Evolutionary conservation across 345 rosid species (phyloP).

Genomic region (Brassica napus): DNA sequence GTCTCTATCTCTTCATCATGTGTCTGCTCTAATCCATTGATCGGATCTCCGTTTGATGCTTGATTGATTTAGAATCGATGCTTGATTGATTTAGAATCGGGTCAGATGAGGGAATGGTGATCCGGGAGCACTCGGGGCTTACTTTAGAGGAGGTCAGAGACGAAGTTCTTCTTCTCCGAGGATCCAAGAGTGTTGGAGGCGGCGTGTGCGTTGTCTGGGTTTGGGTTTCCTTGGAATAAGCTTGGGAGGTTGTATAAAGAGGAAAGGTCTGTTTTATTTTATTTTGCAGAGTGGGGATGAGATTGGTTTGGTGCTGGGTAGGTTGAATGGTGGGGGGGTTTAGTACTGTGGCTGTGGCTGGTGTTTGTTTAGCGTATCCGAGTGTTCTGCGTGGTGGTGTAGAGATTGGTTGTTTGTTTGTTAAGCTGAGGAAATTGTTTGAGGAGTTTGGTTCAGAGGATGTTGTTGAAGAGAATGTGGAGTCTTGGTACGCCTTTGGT

Average conservation of each 20-base stretch:
- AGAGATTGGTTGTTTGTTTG: slow-evolving; percentile 43
- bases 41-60: too few relatives aligned
- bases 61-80: too few relatives aligned
- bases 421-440: slow-evolving; percentile 50
- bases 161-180: slow-evolving; percentile 63
- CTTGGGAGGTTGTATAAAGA: slow-evolving; percentile 59
- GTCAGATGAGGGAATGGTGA: too few relatives aligned
- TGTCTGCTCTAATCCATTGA: too few relatives aligned
- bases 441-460: slow-evolving; percentile 44
- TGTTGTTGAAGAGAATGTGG: slow-evolving; percentile 50
- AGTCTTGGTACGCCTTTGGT: slow-evolving; percentile 51
- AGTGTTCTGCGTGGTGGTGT: slow-evolving; percentile 37
- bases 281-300: slow-evolving; percentile 43
- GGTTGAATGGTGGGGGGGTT: slow-evolving; percentile 50
- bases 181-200: slow-evolving; percentile 48
- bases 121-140: too few relatives aligned
- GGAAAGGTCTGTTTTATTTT: slow-evolving; percentile 46
- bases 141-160: background rate
- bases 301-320: slow-evolving; percentile 39
- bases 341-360: slow-evolving; percentile 42
- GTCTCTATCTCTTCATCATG: too few relatives aligned
- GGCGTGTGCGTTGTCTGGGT: slow-evolving; percentile 52
- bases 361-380: slow-evolving; percentile 67
- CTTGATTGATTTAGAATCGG: too few relatives aligned
- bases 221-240: slow-evolving; percentile 76